phyloP scores from a whole-genome alignment of 495 filamentous ascomycete genomes.

The Penicillium maclennaniae region DNA sequence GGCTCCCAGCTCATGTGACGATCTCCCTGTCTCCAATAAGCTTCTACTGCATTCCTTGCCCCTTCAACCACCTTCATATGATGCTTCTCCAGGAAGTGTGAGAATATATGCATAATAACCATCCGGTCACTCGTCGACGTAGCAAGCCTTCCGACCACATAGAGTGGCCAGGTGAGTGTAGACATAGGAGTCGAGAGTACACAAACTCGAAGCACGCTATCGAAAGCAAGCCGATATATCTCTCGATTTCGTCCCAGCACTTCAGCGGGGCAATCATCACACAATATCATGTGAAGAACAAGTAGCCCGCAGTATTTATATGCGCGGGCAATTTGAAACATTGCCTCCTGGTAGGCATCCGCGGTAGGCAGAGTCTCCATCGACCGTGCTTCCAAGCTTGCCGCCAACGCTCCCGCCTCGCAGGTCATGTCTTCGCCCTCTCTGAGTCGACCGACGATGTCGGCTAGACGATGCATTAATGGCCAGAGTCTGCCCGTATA shows the following conservation, averaged over 20 bases:
- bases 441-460: background rate
- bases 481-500: conserved; percentile 7
- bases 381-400: background rate
- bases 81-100: conserved; percentile 13
- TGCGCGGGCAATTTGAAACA: conserved; percentile 8
- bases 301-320: conserved; percentile 7
- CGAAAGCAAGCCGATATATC: conserved; percentile 6
- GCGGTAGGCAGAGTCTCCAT: background rate
- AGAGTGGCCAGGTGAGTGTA: conserved; percentile 14
- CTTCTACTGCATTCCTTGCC: conserved; percentile 1
- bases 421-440: conserved; percentile 1
- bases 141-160: conserved; percentile 11
- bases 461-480: conserved; percentile 7
- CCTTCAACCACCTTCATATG: conserved; percentile 18
- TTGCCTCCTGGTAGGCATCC: conserved; percentile 9
- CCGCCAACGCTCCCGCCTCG: background rate
- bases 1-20: too few relatives aligned
- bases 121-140: conserved; percentile 10
- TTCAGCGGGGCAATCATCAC: too few relatives aligned
- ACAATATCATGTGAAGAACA: too few relatives aligned
- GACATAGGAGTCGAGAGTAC: conserved; percentile 13
- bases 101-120: conserved; percentile 13
- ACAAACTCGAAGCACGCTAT: conserved; percentile 11
- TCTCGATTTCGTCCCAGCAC: background rate
- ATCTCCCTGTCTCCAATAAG: background rate